Evolutionary conservation across 345 rosid genomes (phyloP).

Genomic region (Diplotaxis tenuifolia): DNA sequence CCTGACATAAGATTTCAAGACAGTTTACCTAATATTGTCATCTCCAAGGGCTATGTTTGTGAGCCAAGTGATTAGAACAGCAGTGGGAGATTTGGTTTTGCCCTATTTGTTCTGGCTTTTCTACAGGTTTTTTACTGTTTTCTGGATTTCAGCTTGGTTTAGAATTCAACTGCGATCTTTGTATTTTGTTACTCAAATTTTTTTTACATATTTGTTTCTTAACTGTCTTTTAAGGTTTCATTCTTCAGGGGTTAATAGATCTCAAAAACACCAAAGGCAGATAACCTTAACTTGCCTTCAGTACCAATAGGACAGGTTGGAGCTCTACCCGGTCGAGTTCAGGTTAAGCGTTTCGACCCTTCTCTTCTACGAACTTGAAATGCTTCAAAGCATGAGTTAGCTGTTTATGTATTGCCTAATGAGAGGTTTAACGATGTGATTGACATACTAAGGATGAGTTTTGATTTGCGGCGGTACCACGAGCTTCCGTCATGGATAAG

Average conservation of each 20-base stretch:
- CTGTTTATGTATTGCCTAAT: not conserved
- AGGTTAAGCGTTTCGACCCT: not conserved
- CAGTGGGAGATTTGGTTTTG: too few species aligned
- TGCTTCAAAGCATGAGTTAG: not conserved
- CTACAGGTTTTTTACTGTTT: not conserved
- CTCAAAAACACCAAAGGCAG: constrained; percentile 30
- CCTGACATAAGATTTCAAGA: too few species aligned
- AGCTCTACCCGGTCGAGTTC: not conserved
- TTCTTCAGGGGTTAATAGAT: constrained; percentile 78
- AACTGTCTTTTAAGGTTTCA: constrained; percentile 61
- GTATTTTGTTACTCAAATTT: constrained; percentile 6
- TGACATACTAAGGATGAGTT: too few species aligned
- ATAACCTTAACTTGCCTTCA: too few species aligned
- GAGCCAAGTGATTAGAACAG: too few species aligned
- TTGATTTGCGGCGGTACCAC: not conserved
- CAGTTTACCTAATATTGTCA: too few species aligned
- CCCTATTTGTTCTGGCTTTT: too few species aligned
- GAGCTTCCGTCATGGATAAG: not conserved
- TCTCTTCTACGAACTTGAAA: not conserved
- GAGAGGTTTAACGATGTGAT: not conserved
- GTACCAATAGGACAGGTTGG: too few species aligned
- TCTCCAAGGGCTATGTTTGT: too few species aligned
- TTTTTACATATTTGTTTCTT: constrained; percentile 15
- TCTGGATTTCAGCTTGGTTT: constrained; percentile 2
- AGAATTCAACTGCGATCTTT: constrained; percentile 4